Evolutionary conservation across 257 asterid species (phyloP), one percentile per base, ranked within the genome.

Genomic region (Paraleonurus japonicus): DNA sequence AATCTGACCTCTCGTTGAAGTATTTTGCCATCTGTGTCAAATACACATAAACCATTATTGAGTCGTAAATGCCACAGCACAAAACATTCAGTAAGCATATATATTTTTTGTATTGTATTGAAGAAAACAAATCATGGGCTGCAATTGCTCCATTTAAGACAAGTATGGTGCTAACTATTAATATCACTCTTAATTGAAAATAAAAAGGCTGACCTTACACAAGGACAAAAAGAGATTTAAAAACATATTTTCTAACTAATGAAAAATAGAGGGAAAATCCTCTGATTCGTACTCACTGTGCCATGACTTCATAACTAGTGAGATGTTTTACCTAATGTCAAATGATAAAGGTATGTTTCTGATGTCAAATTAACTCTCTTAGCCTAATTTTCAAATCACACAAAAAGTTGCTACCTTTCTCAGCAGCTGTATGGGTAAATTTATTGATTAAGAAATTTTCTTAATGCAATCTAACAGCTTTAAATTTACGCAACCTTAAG

Each of bases 1-100:
- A 79, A 71, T 71, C 65, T n/a, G 98, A 86, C 70, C 71, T 79
- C 64, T 89, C 94, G 37, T 95, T 95, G 87, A 87, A 92, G 85
- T 82, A 83, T 65, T 80, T 89, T 55, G 95, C 94, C 98, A 95
- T 95, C 99, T 95, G 90, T 66, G 62, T 48, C 83, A 75, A 79
- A 75, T 13, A 59, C 15, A 23, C 50, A 60, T 61, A 67, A 55
- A 30, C 63, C 72, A 57, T 69, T 28, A 72, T 3, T 22, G 41
- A 72, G 28, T 58, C 53, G 33, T 65, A 12, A 5, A 62, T 48
- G 58, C 13, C 35, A 73, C 51, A 39, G 17, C 47, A 54, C 53
- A 51, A 10, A 26, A 67, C 53, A 43, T 37, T 50, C 50, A 32
- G 23, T 45, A 63, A 23, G 63, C 24, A 50, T 7, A 57, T 27